These are phyloP conservation scores for Lecanicillium sp. DNA, from an alignment of 2,329 filamentous ascomycete species.

Conservation along the genomic window DNA sequence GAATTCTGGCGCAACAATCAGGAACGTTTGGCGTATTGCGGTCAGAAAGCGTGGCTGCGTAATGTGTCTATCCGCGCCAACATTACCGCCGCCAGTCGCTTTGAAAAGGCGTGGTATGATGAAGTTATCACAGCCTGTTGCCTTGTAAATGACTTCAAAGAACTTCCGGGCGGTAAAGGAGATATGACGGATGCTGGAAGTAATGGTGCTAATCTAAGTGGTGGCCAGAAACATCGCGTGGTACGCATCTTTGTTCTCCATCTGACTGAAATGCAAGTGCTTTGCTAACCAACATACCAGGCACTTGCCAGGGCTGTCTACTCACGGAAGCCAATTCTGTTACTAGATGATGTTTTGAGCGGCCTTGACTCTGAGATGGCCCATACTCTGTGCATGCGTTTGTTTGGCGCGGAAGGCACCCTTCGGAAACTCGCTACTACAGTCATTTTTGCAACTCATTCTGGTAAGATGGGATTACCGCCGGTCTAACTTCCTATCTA, in stretches of 20 bases:
- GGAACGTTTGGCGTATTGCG: not conserved
- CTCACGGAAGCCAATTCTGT: not conserved
- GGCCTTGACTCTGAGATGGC: slow-evolving; percentile 1
- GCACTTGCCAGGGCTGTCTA: slow-evolving; percentile 1
- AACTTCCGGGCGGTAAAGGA: not conserved
- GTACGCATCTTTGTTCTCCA: not conserved
- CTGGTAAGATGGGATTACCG: not conserved
- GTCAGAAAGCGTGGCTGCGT: not conserved
- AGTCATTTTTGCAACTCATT: slow-evolving; percentile 1
- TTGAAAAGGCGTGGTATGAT: not conserved
- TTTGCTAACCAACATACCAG: not conserved
- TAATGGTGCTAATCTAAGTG: not conserved
- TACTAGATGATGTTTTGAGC: slow-evolving; percentile 5
- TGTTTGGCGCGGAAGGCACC: not conserved
- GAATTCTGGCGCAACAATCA: not conserved
- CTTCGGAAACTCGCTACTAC: not conserved
- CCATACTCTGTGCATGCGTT: not conserved
- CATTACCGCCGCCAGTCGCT: not conserved
- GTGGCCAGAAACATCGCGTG: slow-evolving; percentile 3
- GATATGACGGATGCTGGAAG: not conserved
- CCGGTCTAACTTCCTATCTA: too few species aligned
- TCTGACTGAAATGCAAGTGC: too few species aligned
- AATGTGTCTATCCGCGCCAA: not conserved
- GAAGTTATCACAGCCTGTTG: not conserved
- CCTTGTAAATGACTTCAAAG: not conserved